Base-by-base conservation (phyloP, 2,329 filamentous ascomycete species). In the Penicillium verrucosum region DNA sequence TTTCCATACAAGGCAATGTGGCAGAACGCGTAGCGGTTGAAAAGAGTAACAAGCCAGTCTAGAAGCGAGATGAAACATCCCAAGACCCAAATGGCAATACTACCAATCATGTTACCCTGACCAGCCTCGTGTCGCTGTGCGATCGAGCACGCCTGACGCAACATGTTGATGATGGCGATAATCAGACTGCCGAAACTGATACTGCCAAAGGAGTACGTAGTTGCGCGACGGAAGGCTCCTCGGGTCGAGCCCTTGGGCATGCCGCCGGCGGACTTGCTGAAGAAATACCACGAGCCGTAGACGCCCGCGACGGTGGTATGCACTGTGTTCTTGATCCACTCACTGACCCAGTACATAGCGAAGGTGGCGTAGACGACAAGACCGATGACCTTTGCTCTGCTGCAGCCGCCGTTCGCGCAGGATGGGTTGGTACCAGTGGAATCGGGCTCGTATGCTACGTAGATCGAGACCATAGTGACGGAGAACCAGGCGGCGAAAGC, bases 1-100 rank as follows among this genome's bases (percentile, higher is more conserved):
- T 95, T 95, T 18, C 93, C 93, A 70, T 97, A 97, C 0, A 97
- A 80, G 0, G 93, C 92, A 68, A 97, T 96, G 70, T 97, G 91
- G 30, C 87, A 92, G 75, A 95, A 96, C 0, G 92, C 92, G 65
- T 95, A 96, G 65, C 91, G 86, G 76, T 97, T 97, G 76, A 96
- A 81, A 68, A 96, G 94, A 62, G 91, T 82, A 0, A 94, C 85
- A 0, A 88, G 88, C 92, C 93, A 97, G 64, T 96, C 85, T 2
- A 97, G 76, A 2, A 96, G 68, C 2, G 82, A 78, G 55, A 97
- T 86, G 45, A 97, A 70, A 71, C 90, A 96, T 12, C 87, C 84
- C 1, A 96, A 75, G 47, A 91, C 72, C 72, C 90, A 95, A 71
- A 90, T 90, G 29, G 89, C 69, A 51, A 89, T 83, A 40, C 76